Percentiles rank a stretch among this genome's conserved stretches.
These are phyloP conservation scores for Kokia cookei DNA, from an alignment of 441 rosid genomes.

Conservation along the genomic window DNA sequence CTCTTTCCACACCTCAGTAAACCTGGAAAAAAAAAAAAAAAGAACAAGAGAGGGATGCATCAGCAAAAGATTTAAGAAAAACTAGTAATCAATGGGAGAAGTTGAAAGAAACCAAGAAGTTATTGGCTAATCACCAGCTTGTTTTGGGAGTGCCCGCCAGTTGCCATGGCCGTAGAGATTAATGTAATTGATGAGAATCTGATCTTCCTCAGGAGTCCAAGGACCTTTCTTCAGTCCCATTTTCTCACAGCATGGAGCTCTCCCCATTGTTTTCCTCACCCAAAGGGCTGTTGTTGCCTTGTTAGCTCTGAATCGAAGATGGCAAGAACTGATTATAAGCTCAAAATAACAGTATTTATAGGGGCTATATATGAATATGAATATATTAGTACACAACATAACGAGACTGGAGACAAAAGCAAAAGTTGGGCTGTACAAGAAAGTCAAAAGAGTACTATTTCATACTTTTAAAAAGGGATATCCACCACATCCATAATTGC, in stretches of 20 bases:
- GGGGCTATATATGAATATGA: too few species aligned
- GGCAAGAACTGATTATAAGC: background rate
- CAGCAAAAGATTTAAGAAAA: background rate
- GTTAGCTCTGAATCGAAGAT: background rate
- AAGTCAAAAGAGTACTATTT: constrained; percentile 7
- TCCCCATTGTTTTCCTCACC: constrained; percentile 27
- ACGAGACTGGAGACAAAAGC: too few species aligned
- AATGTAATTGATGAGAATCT: constrained; percentile 32
- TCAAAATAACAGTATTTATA: constrained; percentile 2
- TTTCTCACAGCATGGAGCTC: constrained; percentile 63
- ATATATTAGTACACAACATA: too few species aligned
- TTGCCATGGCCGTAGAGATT: constrained; percentile 44
- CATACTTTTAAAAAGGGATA: background rate
- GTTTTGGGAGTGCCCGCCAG: constrained; percentile 62
- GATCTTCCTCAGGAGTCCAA: constrained; percentile 52
- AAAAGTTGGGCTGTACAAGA: background rate
- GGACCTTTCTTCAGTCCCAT: constrained; percentile 61
- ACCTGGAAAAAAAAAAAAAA: constrained; percentile 9
- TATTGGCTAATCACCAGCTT: constrained; percentile 28
- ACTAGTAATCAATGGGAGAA: too few species aligned
- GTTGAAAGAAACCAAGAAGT: background rate
- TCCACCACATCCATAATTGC: background rate
- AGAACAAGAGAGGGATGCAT: background rate
- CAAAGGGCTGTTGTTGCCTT: background rate
- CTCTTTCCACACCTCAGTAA: constrained; percentile 30